Evolutionary conservation across 2,329 filamentous ascomycete species (phyloP).

Genomic region (Cordyceps tenuipes): DNA sequence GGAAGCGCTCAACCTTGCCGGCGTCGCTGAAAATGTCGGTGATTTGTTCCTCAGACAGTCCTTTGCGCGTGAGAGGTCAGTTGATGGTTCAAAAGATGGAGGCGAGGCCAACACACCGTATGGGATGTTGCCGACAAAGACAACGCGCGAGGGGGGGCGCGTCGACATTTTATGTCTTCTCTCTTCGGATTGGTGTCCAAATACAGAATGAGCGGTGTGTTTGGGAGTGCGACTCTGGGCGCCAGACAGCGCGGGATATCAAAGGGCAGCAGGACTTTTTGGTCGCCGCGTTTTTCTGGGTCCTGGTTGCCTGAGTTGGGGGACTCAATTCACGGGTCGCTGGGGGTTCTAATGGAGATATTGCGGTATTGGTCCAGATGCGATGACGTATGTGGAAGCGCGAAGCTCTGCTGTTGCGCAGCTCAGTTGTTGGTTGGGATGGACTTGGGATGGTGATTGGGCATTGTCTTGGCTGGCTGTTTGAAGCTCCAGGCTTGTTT

Average conservation of each 20-base stretch:
- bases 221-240: background rate
- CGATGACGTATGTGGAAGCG: background rate
- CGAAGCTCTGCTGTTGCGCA: background rate
- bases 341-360: too few species aligned
- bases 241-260: background rate
- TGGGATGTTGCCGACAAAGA: conserved; percentile 82
- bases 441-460: background rate
- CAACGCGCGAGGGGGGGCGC: conserved; percentile 68
- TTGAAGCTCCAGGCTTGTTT: background rate
- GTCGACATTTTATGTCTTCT: conserved; percentile 45
- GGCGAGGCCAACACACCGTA: conserved; percentile 47
- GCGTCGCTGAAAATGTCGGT: conserved; percentile 86
- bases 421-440: background rate
- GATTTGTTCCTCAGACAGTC: conserved; percentile 92
- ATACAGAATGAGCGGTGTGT: too few species aligned
- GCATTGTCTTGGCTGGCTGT: background rate
- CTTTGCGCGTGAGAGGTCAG: conserved; percentile 35
- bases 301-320: background rate
- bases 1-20: conserved; percentile 84
- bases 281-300: background rate
- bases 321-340: background rate
- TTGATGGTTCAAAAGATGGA: background rate
- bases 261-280: background rate
- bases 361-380: background rate
- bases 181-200: conserved; percentile 20